Evolutionary conservation across 768 basidiomycete genomes (phyloP).

Genomic region (Bullera alba): DNA sequence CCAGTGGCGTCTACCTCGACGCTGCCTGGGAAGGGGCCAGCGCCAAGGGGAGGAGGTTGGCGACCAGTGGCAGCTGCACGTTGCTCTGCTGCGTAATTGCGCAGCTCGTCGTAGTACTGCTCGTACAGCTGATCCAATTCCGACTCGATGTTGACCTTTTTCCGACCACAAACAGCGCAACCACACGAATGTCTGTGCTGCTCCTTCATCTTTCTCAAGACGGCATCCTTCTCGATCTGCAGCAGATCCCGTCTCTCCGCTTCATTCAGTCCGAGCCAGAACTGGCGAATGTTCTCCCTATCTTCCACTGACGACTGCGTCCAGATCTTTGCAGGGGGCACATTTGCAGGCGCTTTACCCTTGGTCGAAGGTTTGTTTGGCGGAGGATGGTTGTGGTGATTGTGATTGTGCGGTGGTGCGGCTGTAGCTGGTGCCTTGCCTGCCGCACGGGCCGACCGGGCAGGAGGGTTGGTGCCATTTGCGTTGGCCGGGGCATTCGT

Average conservation of each 20-base stretch:
- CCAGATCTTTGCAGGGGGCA: slow-evolving; percentile 68
- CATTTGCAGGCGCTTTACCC: slow-evolving; percentile 32
- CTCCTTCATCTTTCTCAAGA: slow-evolving; percentile 98
- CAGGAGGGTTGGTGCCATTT: slow-evolving; percentile 29
- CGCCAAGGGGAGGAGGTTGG: slow-evolving; percentile 84
- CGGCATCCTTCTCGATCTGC: slow-evolving; percentile 96
- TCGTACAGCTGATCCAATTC: slow-evolving; percentile 99
- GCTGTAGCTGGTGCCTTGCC: slow-evolving; percentile 45
- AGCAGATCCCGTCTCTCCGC: slow-evolving; percentile 84
- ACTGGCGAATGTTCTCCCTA: slow-evolving; percentile 93
- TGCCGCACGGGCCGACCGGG: slow-evolving; percentile 45
- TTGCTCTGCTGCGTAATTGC: slow-evolving; percentile 81
- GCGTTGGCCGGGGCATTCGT: slow-evolving; percentile 51
- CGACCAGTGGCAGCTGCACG: slow-evolving; percentile 69
- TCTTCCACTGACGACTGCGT: slow-evolving; percentile 85
- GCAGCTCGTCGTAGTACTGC: slow-evolving; percentile 99
- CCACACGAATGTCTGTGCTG: slow-evolving; percentile 94
- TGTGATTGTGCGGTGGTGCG: slow-evolving; percentile 30
- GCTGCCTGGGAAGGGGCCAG: slow-evolving; percentile 95
- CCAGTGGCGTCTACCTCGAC: slow-evolving; percentile 95
- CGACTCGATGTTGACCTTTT: slow-evolving; percentile 97
- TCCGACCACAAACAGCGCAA: slow-evolving; percentile 93
- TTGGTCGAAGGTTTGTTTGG: slow-evolving; percentile 32
- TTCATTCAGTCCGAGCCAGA: slow-evolving; percentile 91
- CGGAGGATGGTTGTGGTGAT: slow-evolving; percentile 54